Evolutionary conservation across 1,284 basidiomycete genomes (phyloP).

Genomic region (Xerocomus tenax): DNA sequence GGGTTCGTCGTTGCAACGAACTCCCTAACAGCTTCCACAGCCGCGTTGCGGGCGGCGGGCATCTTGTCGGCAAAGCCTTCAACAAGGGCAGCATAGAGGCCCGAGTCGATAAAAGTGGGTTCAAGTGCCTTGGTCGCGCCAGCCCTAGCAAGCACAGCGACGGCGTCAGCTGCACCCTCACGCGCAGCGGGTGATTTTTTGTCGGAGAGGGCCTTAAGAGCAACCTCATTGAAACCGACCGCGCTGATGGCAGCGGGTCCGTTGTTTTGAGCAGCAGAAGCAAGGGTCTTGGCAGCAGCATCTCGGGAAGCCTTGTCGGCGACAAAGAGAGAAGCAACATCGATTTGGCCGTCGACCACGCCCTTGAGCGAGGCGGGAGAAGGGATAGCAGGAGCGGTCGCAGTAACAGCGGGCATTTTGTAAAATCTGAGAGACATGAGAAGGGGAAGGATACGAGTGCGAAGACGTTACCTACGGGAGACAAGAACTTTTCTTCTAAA

Average conservation of each 20-base stretch:
- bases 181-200: constrained; percentile 84
- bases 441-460: neutral
- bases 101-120: constrained; percentile 78
- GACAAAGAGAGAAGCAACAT: constrained; percentile 60
- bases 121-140: constrained; percentile 84
- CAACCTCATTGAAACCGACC: constrained; percentile 72
- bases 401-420: constrained; percentile 66
- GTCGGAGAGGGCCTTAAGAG: constrained; percentile 81
- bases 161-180: constrained; percentile 73
- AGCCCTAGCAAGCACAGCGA: constrained; percentile 65
- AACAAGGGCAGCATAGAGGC: constrained; percentile 78
- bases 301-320: constrained; percentile 69
- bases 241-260: constrained; percentile 76
- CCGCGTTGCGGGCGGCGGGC: constrained; percentile 75
- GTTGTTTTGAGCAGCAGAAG: constrained; percentile 71
- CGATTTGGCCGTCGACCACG: constrained; percentile 50
- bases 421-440: constrained; percentile 35
- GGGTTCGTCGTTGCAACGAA: constrained; percentile 82
- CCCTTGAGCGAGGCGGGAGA: constrained; percentile 61
- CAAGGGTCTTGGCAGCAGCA: constrained; percentile 63
- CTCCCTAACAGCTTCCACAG: constrained; percentile 76
- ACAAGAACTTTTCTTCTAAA: constrained; percentile 28
- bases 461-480: constrained; percentile 33
- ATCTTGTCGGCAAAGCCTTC: constrained; percentile 92
- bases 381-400: constrained; percentile 41